Evolutionary conservation across 129 eudicot genomes (phyloP), one percentile per base, ranked within the genome.

Genomic region (Scalesia atractyloides): DNA sequence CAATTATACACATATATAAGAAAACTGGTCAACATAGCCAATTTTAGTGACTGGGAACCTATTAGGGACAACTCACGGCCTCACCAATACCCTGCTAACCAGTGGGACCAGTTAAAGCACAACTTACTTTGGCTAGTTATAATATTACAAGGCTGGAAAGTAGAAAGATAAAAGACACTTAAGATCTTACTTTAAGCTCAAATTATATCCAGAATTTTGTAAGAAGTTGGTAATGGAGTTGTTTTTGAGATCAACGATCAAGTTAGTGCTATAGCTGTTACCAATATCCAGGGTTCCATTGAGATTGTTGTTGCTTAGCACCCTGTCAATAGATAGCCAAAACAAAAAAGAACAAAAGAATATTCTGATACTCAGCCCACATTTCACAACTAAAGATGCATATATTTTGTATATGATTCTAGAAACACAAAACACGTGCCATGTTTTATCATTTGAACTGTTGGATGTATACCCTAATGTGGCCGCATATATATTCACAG

Each of bases 271-370:
- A 74, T 82, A 82, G 79, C 68, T 80, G 74, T 66, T 76, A 30
- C 92, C 90, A 30, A 93, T 64, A 78, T 87, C 78, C 78, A 93
- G 76, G 63, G 69, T 88, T 67, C 96, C 98, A 44, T 56, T 84
- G 51, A 93, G 84, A 19, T 79, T 61, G 62, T 93, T 93, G 82
- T 93, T 82, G 68, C 89, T 79, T 26, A 93, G 82, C 64, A 59
- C 77, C 81, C 97, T 93, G 89, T 69, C 47, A 75, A 49, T 13
- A 54, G 54, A 72, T 41, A 78, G 56, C 53, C 37, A 39, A 26
- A 69, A 24, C 30, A 75, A 76, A 41, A 65, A 56, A 75, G 36
- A 74, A 51, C 4, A 16, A 24, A 43, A 5, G 57, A 11, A 68
- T 12, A 16, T 34, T 53, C 26, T 16, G 43, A n/a, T 22, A 58